Base-by-base conservation (phyloP, 2,329 filamentous ascomycete species). In the Claviceps sp. region DNA sequence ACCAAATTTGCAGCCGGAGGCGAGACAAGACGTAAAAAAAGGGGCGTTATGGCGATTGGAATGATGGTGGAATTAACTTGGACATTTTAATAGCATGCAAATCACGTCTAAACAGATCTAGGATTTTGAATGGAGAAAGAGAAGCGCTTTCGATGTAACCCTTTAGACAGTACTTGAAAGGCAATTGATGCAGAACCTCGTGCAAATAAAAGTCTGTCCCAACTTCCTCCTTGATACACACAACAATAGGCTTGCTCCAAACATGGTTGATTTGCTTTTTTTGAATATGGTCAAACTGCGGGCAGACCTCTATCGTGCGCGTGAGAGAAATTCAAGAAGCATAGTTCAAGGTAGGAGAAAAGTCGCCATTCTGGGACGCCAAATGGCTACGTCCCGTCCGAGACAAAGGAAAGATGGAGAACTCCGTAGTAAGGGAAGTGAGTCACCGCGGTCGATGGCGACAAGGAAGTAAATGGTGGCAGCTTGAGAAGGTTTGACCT, bases 101-200 rank as follows among this genome's bases (percentile, higher is more conserved):
- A 50, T 48, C 44, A 55, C 48, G 49, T 49, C 57, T 61, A 53
- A 63, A 60, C 59, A 64, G 55, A 63, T 66, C 63, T 66, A 66
- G 56, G 52, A 30, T 60, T 63, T 65, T 63, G 55, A 62, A 63
- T 62, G 59, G 56, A 57, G 59, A 55, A 37, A 34, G 24, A 60
- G 59, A 50, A 55, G 58, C 60, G 62, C 61, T 63, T 59, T 65
- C 63, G 65, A 66, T 61, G 60, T 59, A 58, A 57, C 55, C 56
- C 37, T 53, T 45, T 45, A 45, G 38, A 50, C 46, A 40, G 37
- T 48, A 53, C n/a, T 53, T 37, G n/a, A 34, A 24, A 43, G 43
- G 38, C 48, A 50, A 50, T 30, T 46, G 3, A 37, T 53, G 48
- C 44, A 38, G 44, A 16, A 6, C 45, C 48, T 43, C 24, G 40